Evolutionary conservation across 768 basidiomycete species (phyloP), one percentile per base, ranked within the genome.

Genomic region (Xanthoconium purpureum): DNA sequence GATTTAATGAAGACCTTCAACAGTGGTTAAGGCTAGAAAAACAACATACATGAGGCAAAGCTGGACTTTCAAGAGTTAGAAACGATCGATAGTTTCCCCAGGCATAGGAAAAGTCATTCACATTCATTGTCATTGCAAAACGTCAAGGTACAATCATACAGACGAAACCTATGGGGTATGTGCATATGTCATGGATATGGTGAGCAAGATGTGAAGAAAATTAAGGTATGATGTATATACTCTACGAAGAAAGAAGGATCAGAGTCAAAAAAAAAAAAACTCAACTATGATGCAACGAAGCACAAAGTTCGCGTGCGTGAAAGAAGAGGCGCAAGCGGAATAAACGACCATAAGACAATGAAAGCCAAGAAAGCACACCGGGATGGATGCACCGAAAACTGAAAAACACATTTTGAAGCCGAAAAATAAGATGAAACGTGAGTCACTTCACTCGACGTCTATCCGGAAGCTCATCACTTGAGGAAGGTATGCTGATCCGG

Each of bases 401-500:
- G 33, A 30, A 43, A 35, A 43, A 35, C 37, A 15, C n/a, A 20
- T 9, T 35, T 60, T 24, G 28, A 36, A 39, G 36, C 10, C 40
- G 18, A 12, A 45, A 51, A 45, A 51, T 14, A 35, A 5, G 5
- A 33, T 40, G 37, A 20, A 48, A 29, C 45, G 24, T 47, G 3
- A 15, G 29, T 52, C 53, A 40, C 56, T 36, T 67, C 50, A 71
- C 18, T 58, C 57, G 1, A 75, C 67, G 42, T 85, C 83, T 63
- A 89, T 80, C 33, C 74, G 77, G 66, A 87, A 88, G 69, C 85
- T 86, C 58, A 88, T 91, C 11, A 94, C 91, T 69, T 96, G 94
- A 0, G 94, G 92, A 20, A 96, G 74, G 73, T 95, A 97, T 37
- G 91, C 93, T 6, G 86, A 82, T 11, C 88, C 91, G 5, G 91